Conservation (phyloP, 208 protist genomes). For the Herpetomonas samuelpessoai region DNA sequence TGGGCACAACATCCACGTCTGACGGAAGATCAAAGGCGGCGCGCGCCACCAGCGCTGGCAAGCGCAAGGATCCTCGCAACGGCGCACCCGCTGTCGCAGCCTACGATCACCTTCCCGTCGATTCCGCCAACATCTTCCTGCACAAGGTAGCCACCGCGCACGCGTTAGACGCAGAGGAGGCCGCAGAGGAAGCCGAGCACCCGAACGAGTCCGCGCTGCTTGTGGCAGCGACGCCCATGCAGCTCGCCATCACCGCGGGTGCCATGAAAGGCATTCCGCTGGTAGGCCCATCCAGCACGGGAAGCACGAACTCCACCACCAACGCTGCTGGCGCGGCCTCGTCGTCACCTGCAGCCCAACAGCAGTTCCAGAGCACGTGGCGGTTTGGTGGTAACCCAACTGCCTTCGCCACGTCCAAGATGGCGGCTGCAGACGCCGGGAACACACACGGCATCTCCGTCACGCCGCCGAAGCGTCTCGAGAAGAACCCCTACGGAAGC, state of each 20-base stretch:
- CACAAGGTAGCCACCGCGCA: constrained; percentile 21
- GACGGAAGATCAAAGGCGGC: constrained; percentile 1
- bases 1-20: not conserved
- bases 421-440: not conserved
- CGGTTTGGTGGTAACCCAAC: too few species aligned
- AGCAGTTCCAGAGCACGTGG: not conserved
- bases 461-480: not conserved
- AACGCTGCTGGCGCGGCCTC: too few species aligned
- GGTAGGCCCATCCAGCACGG: not conserved
- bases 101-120: too few species aligned
- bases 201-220: constrained; percentile 50
- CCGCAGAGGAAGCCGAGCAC: constrained; percentile 17
- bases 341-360: not conserved
- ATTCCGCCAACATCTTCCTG: constrained; percentile 16
- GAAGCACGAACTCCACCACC: not conserved
- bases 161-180: constrained; percentile 26
- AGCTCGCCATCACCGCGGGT: constrained; percentile 31
- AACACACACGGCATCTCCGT: not conserved
- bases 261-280: constrained; percentile 2
- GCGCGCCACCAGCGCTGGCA: constrained; percentile 1
- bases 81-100: too few species aligned
- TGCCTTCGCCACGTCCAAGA: too few species aligned
- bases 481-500: not conserved
- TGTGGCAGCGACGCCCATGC: constrained; percentile 74
- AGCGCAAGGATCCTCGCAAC: not conserved